Evolutionary conservation across 228 moss, liverwort and hornwort genomes (phyloP), one percentile per base, ranked within the genome.

Genomic region (Sphagnum magellanicum): DNA sequence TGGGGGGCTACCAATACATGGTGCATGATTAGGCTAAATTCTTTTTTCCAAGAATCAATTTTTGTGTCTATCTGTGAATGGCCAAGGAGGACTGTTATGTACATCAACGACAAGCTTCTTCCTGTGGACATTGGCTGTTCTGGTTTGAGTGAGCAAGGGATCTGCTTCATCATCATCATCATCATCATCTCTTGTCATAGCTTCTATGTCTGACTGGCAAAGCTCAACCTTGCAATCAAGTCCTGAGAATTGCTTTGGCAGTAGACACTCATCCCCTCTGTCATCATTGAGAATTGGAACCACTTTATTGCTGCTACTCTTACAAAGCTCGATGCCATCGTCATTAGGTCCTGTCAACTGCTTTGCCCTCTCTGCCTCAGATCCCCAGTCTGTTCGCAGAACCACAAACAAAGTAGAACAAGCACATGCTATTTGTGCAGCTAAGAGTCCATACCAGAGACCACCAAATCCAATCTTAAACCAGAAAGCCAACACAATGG

Each of bases 381-480:
- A 74, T 0, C 76, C 75, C 95, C 95, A 96, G 65, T 96, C 92
- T 4, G 95, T 96, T 52, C 79, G 65, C 51, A 91, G 66, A 17
- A 92, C 88, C 5, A 92, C 92, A 48, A 81, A 86, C 60, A 92
- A 79, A 74, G 92, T 92, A 48, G 92, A 96, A 60, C 82, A 78
- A 4, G 92, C 95, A 73, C 95, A 96, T 5, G 92, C 92, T 48
- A 84, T 76, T 70, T 96, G 95, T 8, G 95, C 95, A 52, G 92
- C 92, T 48, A 96, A 66, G 5, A 96, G 77, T 4, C 95, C 95
- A 15, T 86, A 96, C 95, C 95, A 96, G 0, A 96, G 77, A n/a
- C 95, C 95, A 46, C 89, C 87, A 47, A 96, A 96, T 5, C 95
- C 95, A 1, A 92, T 71, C 16, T 86, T 77, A 73, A 85, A 91